Evolutionary conservation across 768 basidiomycete species (phyloP), one percentile per base, ranked within the genome.

Genomic region (Dacryopinax primogenitus): DNA sequence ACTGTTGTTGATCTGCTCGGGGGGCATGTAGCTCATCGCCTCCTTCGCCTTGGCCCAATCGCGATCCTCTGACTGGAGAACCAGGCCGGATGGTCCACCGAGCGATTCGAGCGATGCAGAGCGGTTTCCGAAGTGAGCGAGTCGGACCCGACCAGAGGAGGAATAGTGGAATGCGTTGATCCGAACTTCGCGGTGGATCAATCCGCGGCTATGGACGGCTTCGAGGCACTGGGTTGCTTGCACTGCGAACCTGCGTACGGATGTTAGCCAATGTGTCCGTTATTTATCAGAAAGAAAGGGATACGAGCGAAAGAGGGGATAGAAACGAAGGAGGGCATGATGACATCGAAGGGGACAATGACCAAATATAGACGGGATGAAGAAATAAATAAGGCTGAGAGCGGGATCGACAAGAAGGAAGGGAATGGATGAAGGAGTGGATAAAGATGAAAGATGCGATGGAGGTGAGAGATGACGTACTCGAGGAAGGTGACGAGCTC

Each of bases 401-500:
- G n/a, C n/a, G n/a, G n/a, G n/a, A n/a, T n/a, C n/a, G n/a, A n/a
- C n/a, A n/a, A n/a, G n/a, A n/a, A n/a, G n/a, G n/a, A n/a, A n/a
- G n/a, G n/a, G n/a, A n/a, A n/a, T n/a, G n/a, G n/a, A n/a, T n/a
- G n/a, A n/a, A n/a, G n/a, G n/a, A n/a, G n/a, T n/a, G n/a, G n/a
- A n/a, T n/a, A n/a, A n/a, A n/a, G n/a, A n/a, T n/a, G n/a, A n/a
- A n/a, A n/a, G n/a, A 0, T 37, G 58, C 32, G 33, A 18, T 68
- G 23, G 69, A 66, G 37, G 64, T 62, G 34, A 23, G 62, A 39
- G n/a, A 47, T 36, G 13, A 71, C 82, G 65, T 69, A 86, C 86
- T 89, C 86, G 1, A 89, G 77, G 73, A 88, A 89, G 0, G 85
- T 82, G 15, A 86, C 86, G 18, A 89, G 76, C 72, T 89, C 87